Evolutionary conservation across 257 asterid genomes (phyloP).

Genomic region (Sherardia arvensis): DNA sequence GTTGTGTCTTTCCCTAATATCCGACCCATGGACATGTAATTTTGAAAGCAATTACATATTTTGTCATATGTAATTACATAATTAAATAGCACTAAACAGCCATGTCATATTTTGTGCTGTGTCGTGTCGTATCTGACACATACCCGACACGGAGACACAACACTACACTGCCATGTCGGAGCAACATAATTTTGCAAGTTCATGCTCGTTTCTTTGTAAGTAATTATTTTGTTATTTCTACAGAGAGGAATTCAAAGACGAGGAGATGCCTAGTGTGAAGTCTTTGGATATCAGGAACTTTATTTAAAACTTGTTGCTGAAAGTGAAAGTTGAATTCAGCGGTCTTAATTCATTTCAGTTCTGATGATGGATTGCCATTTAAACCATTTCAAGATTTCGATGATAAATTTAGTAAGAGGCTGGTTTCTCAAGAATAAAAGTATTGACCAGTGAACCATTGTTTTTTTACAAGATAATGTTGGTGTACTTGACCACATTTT

Average conservation of each 20-base stretch:
- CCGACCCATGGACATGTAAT: no score
- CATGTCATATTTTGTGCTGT: no score
- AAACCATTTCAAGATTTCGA: constrained; percentile 1
- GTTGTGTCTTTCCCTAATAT: no score
- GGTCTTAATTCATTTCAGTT: not conserved
- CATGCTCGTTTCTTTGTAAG: no score
- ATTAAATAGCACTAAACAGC: no score
- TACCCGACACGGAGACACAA: no score
- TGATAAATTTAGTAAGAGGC: constrained; percentile 5
- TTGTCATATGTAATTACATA: no score
- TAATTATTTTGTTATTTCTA: constrained; percentile 2
- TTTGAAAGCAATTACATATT: no score
- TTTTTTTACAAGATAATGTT: not conserved
- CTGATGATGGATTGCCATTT: not conserved
- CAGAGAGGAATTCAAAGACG: constrained; percentile 44
- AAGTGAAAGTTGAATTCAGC: not conserved
- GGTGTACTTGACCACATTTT: not conserved
- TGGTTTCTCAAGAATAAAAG: constrained; percentile 10
- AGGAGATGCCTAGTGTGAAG: constrained; percentile 7
- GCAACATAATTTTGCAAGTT: no score
- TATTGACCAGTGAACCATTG: constrained; percentile 1
- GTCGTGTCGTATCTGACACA: no score
- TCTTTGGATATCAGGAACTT: constrained; percentile 82
- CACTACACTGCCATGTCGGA: no score
- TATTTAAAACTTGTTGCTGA: constrained; percentile 7